Conservation (phyloP, 1,284 basidiomycete genomes). For the Pyrrhoderma lamaoense region DNA sequence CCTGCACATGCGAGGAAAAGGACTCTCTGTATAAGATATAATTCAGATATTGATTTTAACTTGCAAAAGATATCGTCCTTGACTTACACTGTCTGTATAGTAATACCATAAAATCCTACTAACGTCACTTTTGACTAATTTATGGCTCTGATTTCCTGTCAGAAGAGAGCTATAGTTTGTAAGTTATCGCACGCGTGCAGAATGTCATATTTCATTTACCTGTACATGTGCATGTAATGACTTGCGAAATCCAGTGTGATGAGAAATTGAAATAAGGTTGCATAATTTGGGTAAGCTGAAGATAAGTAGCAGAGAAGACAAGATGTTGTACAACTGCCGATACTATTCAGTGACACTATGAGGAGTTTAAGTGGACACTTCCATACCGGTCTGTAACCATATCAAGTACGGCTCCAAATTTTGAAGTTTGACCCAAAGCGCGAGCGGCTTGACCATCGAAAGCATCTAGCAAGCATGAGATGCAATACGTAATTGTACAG, state of each 20-base stretch:
- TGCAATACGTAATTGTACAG: slow-evolving; percentile 84
- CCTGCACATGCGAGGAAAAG: slow-evolving; percentile 94
- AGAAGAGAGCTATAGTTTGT: slow-evolving; percentile 68
- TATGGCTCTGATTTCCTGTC: slow-evolving; percentile 91
- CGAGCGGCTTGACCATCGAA: slow-evolving; percentile 95
- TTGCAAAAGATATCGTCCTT: slow-evolving; percentile 2
- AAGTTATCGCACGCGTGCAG: neutral
- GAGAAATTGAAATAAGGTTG: slow-evolving; percentile 87
- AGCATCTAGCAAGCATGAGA: slow-evolving; percentile 94
- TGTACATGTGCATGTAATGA: slow-evolving; percentile 99
- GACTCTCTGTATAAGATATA: slow-evolving; percentile 45
- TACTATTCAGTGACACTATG: no score
- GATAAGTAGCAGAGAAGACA: slow-evolving; percentile 93
- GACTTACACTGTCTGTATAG: slow-evolving; percentile 84
- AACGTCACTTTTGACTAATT: slow-evolving; percentile 85
- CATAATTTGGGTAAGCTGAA: slow-evolving; percentile 77
- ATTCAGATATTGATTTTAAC: neutral
- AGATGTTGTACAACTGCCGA: slow-evolving; percentile 84
- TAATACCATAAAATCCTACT: slow-evolving; percentile 90
- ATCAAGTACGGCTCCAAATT: slow-evolving; percentile 97
- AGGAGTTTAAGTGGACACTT: neutral
- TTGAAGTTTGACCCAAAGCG: slow-evolving; percentile 81
- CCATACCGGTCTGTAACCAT: slow-evolving; percentile 98
- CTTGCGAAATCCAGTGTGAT: slow-evolving; percentile 97
- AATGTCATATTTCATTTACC: slow-evolving; percentile 45